Evolutionary conservation across 2,329 filamentous ascomycete genomes (phyloP).

Genomic region (Cyanodermella asteris): DNA sequence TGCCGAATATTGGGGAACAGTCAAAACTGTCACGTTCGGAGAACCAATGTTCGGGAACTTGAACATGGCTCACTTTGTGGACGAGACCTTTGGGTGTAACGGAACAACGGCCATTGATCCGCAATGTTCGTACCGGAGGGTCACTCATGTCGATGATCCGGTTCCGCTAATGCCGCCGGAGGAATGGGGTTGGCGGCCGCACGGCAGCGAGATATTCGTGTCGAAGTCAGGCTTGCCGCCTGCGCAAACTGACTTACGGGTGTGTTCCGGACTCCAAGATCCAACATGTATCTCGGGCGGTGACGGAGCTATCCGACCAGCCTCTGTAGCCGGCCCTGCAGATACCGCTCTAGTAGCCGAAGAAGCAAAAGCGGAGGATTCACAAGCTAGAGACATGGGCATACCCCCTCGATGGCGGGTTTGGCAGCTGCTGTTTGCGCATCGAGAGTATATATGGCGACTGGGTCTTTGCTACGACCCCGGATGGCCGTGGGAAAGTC

Average conservation of each 20-base stretch:
- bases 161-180: constrained; percentile 66
- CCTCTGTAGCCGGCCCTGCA: too few relatives aligned
- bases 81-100: constrained; percentile 32
- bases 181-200: constrained; percentile 74
- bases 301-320: constrained; percentile 16
- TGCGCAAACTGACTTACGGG: constrained; percentile 40
- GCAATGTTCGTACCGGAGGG: constrained; percentile 37
- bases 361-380: not conserved
- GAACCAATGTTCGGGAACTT: constrained; percentile 48
- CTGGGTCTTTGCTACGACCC: constrained; percentile 76
- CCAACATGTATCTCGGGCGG: constrained; percentile 48
- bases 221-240: constrained; percentile 49
- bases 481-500: too few relatives aligned
- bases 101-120: constrained; percentile 22
- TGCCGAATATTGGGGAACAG: too few relatives aligned
- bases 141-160: constrained; percentile 74
- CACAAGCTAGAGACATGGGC: constrained; percentile 9
- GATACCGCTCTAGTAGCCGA: not conserved
- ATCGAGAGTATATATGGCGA: constrained; percentile 92
- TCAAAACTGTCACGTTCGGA: constrained; percentile 93
- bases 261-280: constrained; percentile 55
- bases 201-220: constrained; percentile 78
- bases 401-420: constrained; percentile 41
- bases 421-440: constrained; percentile 86
- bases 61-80: constrained; percentile 30